Percentiles rank a stretch among this genome's conserved stretches.
Conservation (phyloP, 495 filamentous ascomycete genomes). For the Lasiosphaeria hispida region DNA sequence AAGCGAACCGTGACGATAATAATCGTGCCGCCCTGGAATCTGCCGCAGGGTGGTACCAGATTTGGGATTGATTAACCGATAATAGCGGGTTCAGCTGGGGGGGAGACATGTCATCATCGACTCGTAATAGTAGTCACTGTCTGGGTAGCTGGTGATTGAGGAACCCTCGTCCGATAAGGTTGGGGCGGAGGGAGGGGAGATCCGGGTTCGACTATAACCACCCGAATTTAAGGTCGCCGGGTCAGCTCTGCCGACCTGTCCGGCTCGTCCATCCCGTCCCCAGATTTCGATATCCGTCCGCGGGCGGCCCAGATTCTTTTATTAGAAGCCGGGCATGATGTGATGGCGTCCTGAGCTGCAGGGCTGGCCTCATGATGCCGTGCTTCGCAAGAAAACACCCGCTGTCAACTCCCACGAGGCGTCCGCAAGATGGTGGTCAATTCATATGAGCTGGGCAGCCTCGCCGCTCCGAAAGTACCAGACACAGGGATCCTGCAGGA, state of each 20-base stretch:
- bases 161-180: slow-evolving; percentile 16
- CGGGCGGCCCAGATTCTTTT: slow-evolving; percentile 26
- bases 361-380: slow-evolving; percentile 12
- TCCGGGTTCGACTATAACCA: slow-evolving; percentile 23
- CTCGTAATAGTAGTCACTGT: too few species aligned
- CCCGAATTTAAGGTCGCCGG: slow-evolving; percentile 17
- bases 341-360: slow-evolving; percentile 11
- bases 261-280: slow-evolving; percentile 17
- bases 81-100: too few species aligned
- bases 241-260: slow-evolving; percentile 19
- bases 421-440: slow-evolving; percentile 20
- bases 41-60: too few species aligned
- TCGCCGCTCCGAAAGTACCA: slow-evolving; percentile 6
- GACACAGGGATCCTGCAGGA: slow-evolving; percentile 26
- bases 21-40: too few species aligned
- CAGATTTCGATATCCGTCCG: slow-evolving; percentile 16
- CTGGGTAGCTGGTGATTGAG: too few species aligned
- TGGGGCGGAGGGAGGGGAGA: slow-evolving; percentile 21
- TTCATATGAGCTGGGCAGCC: slow-evolving; percentile 28
- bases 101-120: neutral
- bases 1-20: too few species aligned
- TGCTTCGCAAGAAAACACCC: neutral
- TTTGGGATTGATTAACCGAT: too few species aligned
- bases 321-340: slow-evolving; percentile 25
- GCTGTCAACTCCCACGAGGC: slow-evolving; percentile 6